Conservation (phyloP, 2,329 filamentous ascomycete species). For the Monosporascus ibericus region DNA sequence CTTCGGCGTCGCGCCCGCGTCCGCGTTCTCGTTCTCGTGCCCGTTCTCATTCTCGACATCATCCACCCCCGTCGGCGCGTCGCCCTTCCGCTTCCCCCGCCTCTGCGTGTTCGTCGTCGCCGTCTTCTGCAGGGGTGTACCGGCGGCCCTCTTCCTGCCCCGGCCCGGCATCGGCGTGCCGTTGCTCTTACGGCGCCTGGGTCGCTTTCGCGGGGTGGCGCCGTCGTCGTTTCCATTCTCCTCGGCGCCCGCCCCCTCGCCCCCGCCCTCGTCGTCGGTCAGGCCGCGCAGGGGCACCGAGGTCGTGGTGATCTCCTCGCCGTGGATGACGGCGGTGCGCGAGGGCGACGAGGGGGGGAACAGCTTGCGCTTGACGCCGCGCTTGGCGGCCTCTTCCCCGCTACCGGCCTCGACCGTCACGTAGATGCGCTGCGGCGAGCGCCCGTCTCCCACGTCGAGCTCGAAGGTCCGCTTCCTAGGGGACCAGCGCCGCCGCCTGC, state of each 20-base stretch:
- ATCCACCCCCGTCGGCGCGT: slow-evolving; percentile 18
- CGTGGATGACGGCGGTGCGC: slow-evolving; percentile 26
- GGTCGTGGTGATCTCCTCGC: slow-evolving; percentile 38
- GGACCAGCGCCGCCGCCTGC: slow-evolving; percentile 23
- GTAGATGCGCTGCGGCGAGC: slow-evolving; percentile 44
- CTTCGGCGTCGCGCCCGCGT: slow-evolving; percentile 18
- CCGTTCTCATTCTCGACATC: slow-evolving; percentile 19
- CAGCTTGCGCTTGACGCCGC: slow-evolving; percentile 26
- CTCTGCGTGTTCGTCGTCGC: slow-evolving; percentile 8
- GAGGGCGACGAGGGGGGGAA: slow-evolving; percentile 34
- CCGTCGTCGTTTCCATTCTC: slow-evolving; percentile 20
- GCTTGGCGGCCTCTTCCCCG: slow-evolving; percentile 16
- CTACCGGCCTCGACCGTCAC: slow-evolving; percentile 50
- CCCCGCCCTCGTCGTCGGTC: slow-evolving; percentile 33
- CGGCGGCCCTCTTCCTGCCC: slow-evolving; percentile 37
- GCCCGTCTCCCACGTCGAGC: slow-evolving; percentile 46
- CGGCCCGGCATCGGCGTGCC: slow-evolving; percentile 43
- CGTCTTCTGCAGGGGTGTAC: slow-evolving; percentile 35
- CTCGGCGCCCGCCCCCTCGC: neutral
- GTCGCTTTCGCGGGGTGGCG: slow-evolving; percentile 36
- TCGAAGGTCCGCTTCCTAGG: slow-evolving; percentile 53
- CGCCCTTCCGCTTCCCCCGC: slow-evolving; percentile 2
- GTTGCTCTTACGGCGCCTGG: slow-evolving; percentile 41
- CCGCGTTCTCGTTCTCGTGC: slow-evolving; percentile 13
- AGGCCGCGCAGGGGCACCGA: slow-evolving; percentile 42